These are phyloP conservation scores for Penicillium sp. DNA, from an alignment of 2,329 filamentous ascomycete species.

Conservation along the genomic window DNA sequence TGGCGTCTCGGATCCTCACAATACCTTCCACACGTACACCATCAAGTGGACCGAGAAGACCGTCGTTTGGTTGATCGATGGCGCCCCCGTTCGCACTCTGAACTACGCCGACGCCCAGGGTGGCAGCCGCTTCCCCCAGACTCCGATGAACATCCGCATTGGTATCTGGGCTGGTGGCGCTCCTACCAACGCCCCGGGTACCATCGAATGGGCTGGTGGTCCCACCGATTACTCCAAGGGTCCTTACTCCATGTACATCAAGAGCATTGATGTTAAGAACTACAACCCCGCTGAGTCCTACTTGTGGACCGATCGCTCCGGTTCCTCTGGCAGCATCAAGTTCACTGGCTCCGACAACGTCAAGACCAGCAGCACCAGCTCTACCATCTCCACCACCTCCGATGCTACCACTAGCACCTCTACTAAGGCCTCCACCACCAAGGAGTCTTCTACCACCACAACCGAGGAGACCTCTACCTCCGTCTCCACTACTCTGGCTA, in stretches of 20 bases:
- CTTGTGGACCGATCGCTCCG: constrained; percentile 58
- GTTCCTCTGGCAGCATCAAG: constrained; percentile 63
- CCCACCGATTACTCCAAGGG: constrained; percentile 61
- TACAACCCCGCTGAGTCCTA: constrained; percentile 62
- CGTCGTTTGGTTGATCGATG: constrained; percentile 65
- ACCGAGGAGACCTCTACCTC: constrained; percentile 4
- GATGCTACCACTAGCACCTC: constrained; percentile 8
- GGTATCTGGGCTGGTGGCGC: constrained; percentile 67
- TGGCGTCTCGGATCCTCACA: constrained; percentile 56
- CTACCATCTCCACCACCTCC: constrained; percentile 3
- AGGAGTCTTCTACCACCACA: too few species aligned
- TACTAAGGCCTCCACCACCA: constrained; percentile 9
- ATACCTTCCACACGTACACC: constrained; percentile 45
- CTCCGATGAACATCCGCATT: constrained; percentile 67
- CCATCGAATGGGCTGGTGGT: constrained; percentile 68
- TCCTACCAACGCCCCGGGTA: constrained; percentile 42
- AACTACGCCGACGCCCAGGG: constrained; percentile 56
- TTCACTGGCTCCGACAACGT: constrained; percentile 16
- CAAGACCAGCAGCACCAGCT: constrained; percentile 9
- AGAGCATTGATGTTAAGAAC: constrained; percentile 56
- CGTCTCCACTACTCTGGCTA: constrained; percentile 10
- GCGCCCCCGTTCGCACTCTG: constrained; percentile 58
- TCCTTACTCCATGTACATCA: constrained; percentile 72
- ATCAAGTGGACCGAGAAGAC: constrained; percentile 64
- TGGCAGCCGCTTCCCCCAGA: constrained; percentile 64